Conservation (phyloP, 805 yeast species). For the Isabelozyma rhagii region DNA sequence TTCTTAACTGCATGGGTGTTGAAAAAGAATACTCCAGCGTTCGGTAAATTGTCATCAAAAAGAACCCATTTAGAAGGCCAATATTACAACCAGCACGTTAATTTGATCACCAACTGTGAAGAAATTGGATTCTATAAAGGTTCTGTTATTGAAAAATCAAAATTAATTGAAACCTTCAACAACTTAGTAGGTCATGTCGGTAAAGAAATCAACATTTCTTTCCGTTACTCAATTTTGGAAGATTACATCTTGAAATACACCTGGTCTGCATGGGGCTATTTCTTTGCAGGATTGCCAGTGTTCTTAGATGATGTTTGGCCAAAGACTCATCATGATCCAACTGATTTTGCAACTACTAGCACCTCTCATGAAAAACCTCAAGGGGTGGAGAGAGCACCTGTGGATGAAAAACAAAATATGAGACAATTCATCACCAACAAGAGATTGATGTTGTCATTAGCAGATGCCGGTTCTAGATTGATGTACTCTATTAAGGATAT, state of each 20-base stretch:
- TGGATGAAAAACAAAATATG: constrained; percentile 61
- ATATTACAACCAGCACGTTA: constrained; percentile 81
- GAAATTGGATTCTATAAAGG: constrained; percentile 95
- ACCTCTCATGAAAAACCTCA: background rate
- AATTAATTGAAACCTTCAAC: constrained; percentile 57
- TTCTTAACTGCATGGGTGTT: constrained; percentile 73
- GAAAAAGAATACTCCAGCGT: constrained; percentile 75
- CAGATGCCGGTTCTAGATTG: constrained; percentile 92
- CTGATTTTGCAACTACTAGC: constrained; percentile 1
- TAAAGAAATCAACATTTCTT: constrained; percentile 54
- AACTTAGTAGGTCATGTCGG: constrained; percentile 53
- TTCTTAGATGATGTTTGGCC: constrained; percentile 54
- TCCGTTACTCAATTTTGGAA: constrained; percentile 71
- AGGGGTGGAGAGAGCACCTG: constrained; percentile 11
- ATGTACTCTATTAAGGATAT: constrained; percentile 94
- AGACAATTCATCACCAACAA: constrained; percentile 87
- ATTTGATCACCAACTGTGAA: constrained; percentile 83
- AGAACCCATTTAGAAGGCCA: constrained; percentile 84
- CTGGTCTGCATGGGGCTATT: constrained; percentile 95
- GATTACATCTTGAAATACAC: constrained; percentile 85
- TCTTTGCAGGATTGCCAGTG: constrained; percentile 87
- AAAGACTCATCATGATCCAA: constrained; percentile 7
- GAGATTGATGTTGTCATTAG: constrained; percentile 82
- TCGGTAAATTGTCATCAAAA: constrained; percentile 70
- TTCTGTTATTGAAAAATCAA: constrained; percentile 67